phyloP scores from a whole-genome alignment of 768 basidiomycete species.

The Amanita subjunquillea region DNA sequence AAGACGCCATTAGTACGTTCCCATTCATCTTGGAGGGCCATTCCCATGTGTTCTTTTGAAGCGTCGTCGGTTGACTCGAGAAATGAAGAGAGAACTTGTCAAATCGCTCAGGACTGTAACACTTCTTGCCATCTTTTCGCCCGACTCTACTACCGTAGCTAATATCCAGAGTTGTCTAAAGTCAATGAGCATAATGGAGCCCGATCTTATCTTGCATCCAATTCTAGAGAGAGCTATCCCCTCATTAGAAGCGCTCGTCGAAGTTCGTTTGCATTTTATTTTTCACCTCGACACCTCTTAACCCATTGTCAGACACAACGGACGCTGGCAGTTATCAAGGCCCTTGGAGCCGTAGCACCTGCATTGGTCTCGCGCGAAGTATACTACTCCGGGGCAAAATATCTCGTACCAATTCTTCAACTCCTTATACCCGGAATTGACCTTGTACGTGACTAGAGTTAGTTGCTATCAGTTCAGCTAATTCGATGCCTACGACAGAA shows the following conservation, averaged over 20 bases:
- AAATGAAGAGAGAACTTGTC: slow-evolving; percentile 79
- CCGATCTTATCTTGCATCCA: slow-evolving; percentile 74
- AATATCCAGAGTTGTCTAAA: slow-evolving; percentile 77
- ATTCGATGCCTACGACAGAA: slow-evolving; percentile 33
- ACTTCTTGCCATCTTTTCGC: slow-evolving; percentile 85
- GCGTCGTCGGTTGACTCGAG: slow-evolving; percentile 66
- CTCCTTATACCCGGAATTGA: slow-evolving; percentile 83
- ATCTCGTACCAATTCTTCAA: slow-evolving; percentile 71
- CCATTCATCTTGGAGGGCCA: neutral
- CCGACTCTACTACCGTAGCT: slow-evolving; percentile 60
- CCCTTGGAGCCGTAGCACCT: slow-evolving; percentile 70
- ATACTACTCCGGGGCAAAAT: slow-evolving; percentile 75
- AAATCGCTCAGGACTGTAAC: slow-evolving; percentile 74
- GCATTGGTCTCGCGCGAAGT: slow-evolving; percentile 72
- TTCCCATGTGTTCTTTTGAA: slow-evolving; percentile 13
- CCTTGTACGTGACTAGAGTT: slow-evolving; percentile 37
- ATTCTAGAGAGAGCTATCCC: slow-evolving; percentile 79
- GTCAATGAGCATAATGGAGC: slow-evolving; percentile 76
- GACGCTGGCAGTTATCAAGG: slow-evolving; percentile 79
- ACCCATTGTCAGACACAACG: slow-evolving; percentile 53
- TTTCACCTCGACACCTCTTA: slow-evolving; percentile 1
- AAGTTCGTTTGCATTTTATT: slow-evolving; percentile 33
- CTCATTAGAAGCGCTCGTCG: slow-evolving; percentile 80
- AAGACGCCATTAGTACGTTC: slow-evolving; percentile 57
- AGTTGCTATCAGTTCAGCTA: neutral